Evolutionary conservation across 2,329 filamentous ascomycete species (phyloP).

Genomic region (Arthrobotrys sphaeroides): DNA sequence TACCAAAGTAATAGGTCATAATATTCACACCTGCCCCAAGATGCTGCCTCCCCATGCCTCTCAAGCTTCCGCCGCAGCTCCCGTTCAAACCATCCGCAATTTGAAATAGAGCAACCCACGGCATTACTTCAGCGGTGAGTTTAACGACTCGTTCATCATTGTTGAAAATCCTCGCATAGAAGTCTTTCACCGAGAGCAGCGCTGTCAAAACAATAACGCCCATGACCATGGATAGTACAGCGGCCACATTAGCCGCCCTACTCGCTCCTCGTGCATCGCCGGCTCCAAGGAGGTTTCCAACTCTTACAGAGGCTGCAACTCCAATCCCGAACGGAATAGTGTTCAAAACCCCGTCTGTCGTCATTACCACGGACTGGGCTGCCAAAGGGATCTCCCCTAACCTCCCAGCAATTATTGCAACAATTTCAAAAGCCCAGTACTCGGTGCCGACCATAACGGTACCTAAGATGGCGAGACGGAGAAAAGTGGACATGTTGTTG

Average conservation of each 20-base stretch:
- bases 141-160: conserved; percentile 75
- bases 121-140: conserved; percentile 80
- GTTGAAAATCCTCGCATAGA: conserved; percentile 83
- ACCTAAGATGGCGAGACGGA: conserved; percentile 77
- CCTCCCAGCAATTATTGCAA: conserved; percentile 80
- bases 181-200: conserved; percentile 75
- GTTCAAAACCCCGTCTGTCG: conserved; percentile 73
- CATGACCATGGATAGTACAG: conserved; percentile 75
- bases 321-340: conserved; percentile 88
- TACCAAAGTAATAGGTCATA: conserved; percentile 80
- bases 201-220: conserved; percentile 74
- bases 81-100: conserved; percentile 89
- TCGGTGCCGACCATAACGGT: conserved; percentile 87
- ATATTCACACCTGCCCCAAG: conserved; percentile 84
- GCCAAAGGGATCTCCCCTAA: conserved; percentile 82
- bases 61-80: conserved; percentile 79
- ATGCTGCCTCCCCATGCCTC: conserved; percentile 88
- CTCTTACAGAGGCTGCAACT: conserved; percentile 78
- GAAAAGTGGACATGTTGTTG: conserved; percentile 75
- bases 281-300: conserved; percentile 82
- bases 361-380: conserved; percentile 90
- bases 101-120: conserved; percentile 87
- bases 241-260: conserved; percentile 78
- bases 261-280: conserved; percentile 72
- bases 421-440: conserved; percentile 93